Base-by-base conservation (phyloP, 2,329 filamentous ascomycete species). In the Acrocalymma vagum region DNA sequence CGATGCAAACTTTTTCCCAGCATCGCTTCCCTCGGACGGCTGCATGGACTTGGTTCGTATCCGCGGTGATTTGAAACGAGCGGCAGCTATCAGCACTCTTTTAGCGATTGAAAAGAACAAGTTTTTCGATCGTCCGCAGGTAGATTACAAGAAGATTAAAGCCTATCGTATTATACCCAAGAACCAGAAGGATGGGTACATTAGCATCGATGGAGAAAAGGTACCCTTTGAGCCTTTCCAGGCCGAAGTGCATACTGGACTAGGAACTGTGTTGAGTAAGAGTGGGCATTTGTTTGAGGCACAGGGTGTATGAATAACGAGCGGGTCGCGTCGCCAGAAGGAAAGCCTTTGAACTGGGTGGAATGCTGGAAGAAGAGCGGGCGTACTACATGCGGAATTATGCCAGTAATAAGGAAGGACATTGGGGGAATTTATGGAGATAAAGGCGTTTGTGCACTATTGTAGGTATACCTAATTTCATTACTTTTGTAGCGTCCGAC, bases 201-300 rank as follows among this genome's bases (percentile, higher is more conserved):
- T 99, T 65, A 95, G 90, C 66, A 90, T 99, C 52, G 94, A 97
- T 62, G 94, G 94, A 24, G 94, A 99, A 72, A 80, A 82, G 38
- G 78, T 95, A 3, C 88, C 90, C 0, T 97, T 95, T 65, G 86
- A 86, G 57, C 87, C 90, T 0, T 95, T 96, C 65, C 94, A 99
- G 74, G 90, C 86, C 3, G 94, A 99, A 72, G 79, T 96, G 6
- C 90, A 96, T 67, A 81, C 77, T 36, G 88, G 87, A 0, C 75
- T 99, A 16, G 94, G 90, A 1, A 90, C 88, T 4, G 88, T 93
- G n/a, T 75, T 97, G 50, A 90, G 89, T 33, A 90, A 87, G 71
- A 82, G 77, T 18, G 88, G 81, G 3, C 77, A 84, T 45, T 72
- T 80, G 39, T 96, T 90, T 66, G 90, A 95, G 64, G 78, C 80